A percentile compares a stretch with the other conserved stretches of the same genome.
Evolutionary conservation across 371 early-diverging fungal species (phyloP).

Genomic region (Capillidium rhysosporum): DNA sequence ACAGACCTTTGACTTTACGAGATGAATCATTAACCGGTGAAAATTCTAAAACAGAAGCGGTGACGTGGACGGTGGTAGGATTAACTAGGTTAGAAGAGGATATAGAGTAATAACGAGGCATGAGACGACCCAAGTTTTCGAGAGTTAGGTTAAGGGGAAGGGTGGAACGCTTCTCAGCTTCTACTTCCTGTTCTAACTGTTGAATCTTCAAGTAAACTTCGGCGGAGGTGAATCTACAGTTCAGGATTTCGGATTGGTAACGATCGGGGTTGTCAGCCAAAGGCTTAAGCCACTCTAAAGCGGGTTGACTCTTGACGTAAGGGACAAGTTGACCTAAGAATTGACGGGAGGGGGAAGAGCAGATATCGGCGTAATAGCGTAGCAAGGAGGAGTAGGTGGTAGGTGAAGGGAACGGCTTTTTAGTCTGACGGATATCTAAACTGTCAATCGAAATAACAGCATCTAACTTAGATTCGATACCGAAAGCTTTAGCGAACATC

Average conservation of each 20-base stretch:
- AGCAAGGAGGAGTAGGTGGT: constrained; percentile 69
- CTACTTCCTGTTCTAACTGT: constrained; percentile 9
- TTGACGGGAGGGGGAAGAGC: constrained; percentile 40
- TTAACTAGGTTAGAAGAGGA: constrained; percentile 54
- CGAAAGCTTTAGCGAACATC: constrained; percentile 34
- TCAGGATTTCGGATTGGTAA: constrained; percentile 32
- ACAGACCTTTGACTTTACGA: constrained; percentile 44
- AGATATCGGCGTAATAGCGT: constrained; percentile 79
- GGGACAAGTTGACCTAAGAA: constrained; percentile 30
- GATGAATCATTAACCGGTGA: constrained; percentile 21
- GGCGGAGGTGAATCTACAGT: constrained; percentile 40
- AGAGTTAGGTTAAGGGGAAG: constrained; percentile 52
- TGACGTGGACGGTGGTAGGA: constrained; percentile 54
- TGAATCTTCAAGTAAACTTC: constrained; percentile 28
- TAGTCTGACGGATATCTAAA: constrained; percentile 40
- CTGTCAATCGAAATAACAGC: constrained; percentile 31
- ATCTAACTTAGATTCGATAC: constrained; percentile 42
- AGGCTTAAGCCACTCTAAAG: constrained; percentile 22
- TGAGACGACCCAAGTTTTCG: constrained; percentile 59
- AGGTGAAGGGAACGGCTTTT: constrained; percentile 75
- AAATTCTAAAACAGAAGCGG: constrained; percentile 75
- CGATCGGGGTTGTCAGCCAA: constrained; percentile 54
- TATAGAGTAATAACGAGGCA: constrained; percentile 88
- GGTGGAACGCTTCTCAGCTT: constrained; percentile 8
- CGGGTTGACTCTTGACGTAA: constrained; percentile 28